phyloP scores from a whole-genome alignment of 768 basidiomycete species.

The Russula sp. region DNA sequence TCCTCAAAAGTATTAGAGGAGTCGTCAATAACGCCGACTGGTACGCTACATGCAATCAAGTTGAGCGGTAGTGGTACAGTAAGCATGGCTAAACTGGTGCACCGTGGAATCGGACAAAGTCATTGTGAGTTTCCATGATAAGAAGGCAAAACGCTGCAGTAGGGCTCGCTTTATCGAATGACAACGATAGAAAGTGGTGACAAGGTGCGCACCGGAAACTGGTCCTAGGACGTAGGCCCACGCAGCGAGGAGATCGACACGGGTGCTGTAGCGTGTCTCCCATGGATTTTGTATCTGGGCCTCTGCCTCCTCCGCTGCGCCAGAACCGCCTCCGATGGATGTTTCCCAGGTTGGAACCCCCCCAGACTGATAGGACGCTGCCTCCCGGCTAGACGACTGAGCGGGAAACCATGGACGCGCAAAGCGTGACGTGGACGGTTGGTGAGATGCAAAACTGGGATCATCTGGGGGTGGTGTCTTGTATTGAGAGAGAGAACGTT shows the following conservation, averaged over 20 bases:
- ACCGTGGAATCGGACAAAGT: conserved; percentile 77
- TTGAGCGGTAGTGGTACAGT: conserved; percentile 5
- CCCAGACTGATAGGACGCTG: conserved; percentile 63
- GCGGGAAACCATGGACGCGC: conserved; percentile 48
- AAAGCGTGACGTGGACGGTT: conserved; percentile 26
- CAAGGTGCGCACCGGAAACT: conserved; percentile 49
- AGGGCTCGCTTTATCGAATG: conserved; percentile 50
- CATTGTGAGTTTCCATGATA: conserved; percentile 69
- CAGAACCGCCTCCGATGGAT: conserved; percentile 34
- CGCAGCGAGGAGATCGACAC: conserved; percentile 61
- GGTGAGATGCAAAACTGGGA: conserved; percentile 27
- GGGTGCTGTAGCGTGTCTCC: conserved; percentile 61
- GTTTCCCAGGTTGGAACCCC: conserved; percentile 51
- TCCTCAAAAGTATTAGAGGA: conserved; percentile 49
- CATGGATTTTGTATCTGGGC: conserved; percentile 44
- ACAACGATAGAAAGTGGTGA: conserved; percentile 52
- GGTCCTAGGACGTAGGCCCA: conserved; percentile 63
- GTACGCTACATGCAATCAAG: conserved; percentile 44
- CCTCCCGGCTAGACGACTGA: conserved; percentile 26
- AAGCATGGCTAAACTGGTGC: conserved; percentile 22
- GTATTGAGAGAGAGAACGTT: not conserved
- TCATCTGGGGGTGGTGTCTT: conserved; percentile 58
- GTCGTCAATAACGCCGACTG: conserved; percentile 68
- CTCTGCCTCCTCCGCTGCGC: conserved; percentile 34
- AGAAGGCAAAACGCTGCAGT: conserved; percentile 54